Evolutionary conservation across 495 filamentous ascomycete genomes (phyloP).

Genomic region (Aspergillus biplanus): DNA sequence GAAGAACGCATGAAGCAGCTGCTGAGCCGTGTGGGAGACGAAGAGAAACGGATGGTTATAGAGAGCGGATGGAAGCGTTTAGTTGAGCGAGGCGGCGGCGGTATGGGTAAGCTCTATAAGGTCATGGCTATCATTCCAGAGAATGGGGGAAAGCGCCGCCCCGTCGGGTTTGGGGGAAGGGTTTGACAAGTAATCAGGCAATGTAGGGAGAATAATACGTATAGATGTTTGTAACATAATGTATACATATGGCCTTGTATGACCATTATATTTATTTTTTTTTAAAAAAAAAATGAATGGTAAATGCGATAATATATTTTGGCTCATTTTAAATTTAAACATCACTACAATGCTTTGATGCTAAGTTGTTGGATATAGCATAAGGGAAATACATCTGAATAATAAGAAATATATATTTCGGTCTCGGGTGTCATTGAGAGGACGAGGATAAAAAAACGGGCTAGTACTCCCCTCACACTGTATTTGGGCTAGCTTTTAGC

Average conservation of each 20-base stretch:
- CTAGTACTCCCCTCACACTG: no score
- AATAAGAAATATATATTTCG: no score
- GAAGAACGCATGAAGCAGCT: constrained; percentile 74
- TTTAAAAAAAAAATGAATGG: not conserved
- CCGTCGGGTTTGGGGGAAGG: constrained; percentile 89
- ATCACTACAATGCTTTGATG: no score
- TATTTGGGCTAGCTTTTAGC: no score
- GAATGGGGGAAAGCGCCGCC: constrained; percentile 68
- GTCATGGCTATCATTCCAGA: constrained; percentile 88
- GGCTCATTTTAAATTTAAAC: no score
- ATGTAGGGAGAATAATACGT: not conserved
- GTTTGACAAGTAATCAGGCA: not conserved
- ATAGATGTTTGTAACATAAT: constrained; percentile 2
- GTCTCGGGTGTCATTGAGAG: no score
- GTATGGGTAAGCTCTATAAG: constrained; percentile 96
- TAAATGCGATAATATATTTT: no score
- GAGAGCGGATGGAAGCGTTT: constrained; percentile 76
- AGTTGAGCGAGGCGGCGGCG: constrained; percentile 73
- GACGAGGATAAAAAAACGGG: no score
- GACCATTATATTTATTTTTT: not conserved
- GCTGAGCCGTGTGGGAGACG: constrained; percentile 51
- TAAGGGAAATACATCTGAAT: no score
- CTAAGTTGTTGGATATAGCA: no score
- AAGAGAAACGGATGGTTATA: constrained; percentile 60
- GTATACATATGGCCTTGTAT: not conserved